Evolutionary conservation across 768 basidiomycete genomes (phyloP), one percentile per base, ranked within the genome.

Genomic region (Termitomyces bulborhizus): DNA sequence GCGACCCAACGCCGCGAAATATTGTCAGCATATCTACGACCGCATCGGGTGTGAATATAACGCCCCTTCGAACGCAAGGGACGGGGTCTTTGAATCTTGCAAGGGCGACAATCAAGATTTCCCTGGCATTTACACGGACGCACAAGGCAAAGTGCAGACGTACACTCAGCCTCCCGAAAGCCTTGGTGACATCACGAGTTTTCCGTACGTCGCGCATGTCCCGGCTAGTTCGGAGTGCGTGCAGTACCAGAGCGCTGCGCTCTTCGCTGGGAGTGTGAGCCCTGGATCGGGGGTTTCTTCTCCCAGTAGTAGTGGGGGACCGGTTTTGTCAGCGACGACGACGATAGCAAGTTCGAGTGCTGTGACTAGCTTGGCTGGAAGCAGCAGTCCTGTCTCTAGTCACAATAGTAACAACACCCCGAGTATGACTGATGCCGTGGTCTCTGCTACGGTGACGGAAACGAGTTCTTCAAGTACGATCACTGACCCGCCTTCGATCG

Each of bases 51-150:
- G 63, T 31, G 56, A 45, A 31, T 65, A 83, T 75, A 92, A 90
- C 65, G 85, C 80, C 9, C 89, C 90, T 3, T 82, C 78, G 63
- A 68, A 73, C 27, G 85, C 85, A 29, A 65, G 76, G 51, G 69
- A 83, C 40, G 79, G 78, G 18, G 71, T 73, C 0, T 92, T 88
- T 68, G 80, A 83, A 55, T 70, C 76, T 6, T 93, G 90, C 71
- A 66, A 78, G 12, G 82, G 83, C 15, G 86, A 89, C 18, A 73
- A 80, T 63, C 82, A 60, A 44, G 59, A 57, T 31, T 57, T 51
- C 12, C 82, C 83, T 12, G 88, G 88, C 9, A 52, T 71, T 8
- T 76, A 73, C 56, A 70, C 69, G 6, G 57, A 62, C 36, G 52
- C 58, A 3, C 63, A 68, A 49, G 80, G 83, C 18, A 58, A 60